Conservation (phyloP, 352 stramenopile genomes). For the Phytopythium oedochilum region DNA sequence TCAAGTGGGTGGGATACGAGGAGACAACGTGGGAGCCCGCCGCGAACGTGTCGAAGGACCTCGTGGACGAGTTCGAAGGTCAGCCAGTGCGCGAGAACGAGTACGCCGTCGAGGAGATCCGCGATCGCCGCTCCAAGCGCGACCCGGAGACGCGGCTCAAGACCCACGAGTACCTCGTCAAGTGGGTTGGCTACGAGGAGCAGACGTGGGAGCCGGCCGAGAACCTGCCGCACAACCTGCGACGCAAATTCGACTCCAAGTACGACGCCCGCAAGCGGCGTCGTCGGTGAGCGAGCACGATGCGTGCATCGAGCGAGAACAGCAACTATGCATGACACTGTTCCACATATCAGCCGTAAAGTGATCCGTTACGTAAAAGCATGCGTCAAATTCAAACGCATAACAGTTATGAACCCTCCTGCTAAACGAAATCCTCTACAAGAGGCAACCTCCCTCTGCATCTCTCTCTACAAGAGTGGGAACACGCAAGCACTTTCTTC, state of each 20-base stretch:
- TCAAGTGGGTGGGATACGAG: conserved; percentile 82
- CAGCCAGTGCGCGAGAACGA: conserved; percentile 70
- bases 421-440: conserved; percentile 1
- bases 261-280: conserved; percentile 50
- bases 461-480: conserved; percentile 7
- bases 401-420: not conserved
- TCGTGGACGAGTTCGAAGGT: conserved; percentile 77
- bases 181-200: conserved; percentile 83
- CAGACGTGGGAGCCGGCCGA: conserved; percentile 72
- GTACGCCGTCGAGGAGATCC: conserved; percentile 71
- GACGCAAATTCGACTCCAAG: conserved; percentile 76
- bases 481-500: conserved; percentile 2
- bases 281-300: conserved; percentile 1
- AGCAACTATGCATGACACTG: not conserved
- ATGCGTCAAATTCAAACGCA: not conserved
- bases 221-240: conserved; percentile 74
- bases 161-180: conserved; percentile 79
- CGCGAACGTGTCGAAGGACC: conserved; percentile 69
- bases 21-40: conserved; percentile 77
- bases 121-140: conserved; percentile 58
- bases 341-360: not conserved
- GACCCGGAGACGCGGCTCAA: conserved; percentile 65
- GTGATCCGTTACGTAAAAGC: not conserved
- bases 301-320: no score
- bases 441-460: not conserved